Conservation (phyloP, 163 green algal species). For the Chlamydomonas reinhardtii region DNA sequence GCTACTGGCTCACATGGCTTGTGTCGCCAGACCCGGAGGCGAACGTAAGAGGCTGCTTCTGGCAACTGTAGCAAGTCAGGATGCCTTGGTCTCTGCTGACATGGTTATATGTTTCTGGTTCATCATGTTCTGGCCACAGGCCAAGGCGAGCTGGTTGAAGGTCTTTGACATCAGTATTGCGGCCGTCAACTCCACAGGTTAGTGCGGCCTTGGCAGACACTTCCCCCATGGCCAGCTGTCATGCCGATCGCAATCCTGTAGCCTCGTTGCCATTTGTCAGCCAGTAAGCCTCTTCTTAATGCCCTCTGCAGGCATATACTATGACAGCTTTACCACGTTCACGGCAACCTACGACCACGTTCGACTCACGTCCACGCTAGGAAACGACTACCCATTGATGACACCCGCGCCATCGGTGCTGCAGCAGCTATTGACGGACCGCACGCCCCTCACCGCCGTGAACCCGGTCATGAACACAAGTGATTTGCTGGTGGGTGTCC, state of each 20-base stretch:
- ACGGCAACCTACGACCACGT: too few relatives aligned
- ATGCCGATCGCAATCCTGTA: too few relatives aligned
- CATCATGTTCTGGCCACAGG: too few relatives aligned
- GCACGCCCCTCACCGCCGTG: constrained; percentile 4
- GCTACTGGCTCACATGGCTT: constrained; percentile 35
- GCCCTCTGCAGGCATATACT: not conserved
- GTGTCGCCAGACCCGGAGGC: constrained; percentile 19
- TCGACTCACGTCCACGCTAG: not conserved
- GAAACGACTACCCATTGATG: constrained; percentile 7
- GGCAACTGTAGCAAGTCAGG: not conserved
- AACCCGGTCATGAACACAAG: not conserved
- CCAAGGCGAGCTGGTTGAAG: too few relatives aligned
- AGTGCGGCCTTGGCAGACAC: too few relatives aligned
- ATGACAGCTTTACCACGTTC: not conserved
- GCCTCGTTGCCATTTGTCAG: too few relatives aligned
- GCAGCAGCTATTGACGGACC: not conserved
- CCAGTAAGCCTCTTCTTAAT: not conserved
- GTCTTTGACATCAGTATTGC: too few relatives aligned
- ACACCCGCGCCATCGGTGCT: not conserved
- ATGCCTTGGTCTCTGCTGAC: not conserved
- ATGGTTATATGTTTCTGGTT: not conserved
- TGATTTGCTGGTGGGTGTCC: constrained; percentile 8
- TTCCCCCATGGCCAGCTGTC: too few relatives aligned
- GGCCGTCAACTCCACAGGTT: not conserved
- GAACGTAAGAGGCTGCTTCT: not conserved